Evolutionary conservation across 176 grass and related monocot genomes (phyloP), one percentile per base, ranked within the genome.

Genomic region (Musa schizocarpa): DNA sequence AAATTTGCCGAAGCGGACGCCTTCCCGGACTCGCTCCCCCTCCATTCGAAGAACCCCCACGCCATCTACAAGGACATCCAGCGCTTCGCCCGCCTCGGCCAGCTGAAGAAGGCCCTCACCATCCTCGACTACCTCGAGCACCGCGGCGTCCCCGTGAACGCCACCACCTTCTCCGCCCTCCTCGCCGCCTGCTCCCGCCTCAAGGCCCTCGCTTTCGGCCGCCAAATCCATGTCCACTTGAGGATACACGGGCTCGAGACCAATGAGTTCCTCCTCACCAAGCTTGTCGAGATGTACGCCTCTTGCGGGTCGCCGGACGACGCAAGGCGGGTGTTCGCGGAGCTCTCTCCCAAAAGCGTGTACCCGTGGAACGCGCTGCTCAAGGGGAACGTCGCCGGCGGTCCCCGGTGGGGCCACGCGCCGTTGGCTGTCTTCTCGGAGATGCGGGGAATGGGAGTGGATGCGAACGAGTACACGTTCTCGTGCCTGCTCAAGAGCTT

Each of bases 41-140:
- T 80, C 76, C 71, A 93, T 58, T 83, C 83, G 58, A 93, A 90
- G 86, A 97, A 97, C 80, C 86, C 86, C n/a, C 69, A 82, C 57
- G 81, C 76, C 55, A 79, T 97, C 57, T 88, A 83, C 49, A 23
- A 67, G 0, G 90, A 87, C 73, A 81, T 93, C 66, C 71, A 80
- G 13, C 65, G 82, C 34, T 78, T 97, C 19, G 82, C 86, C 1
- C 86, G 84, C 53, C 65, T 50, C 19, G 88, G 85, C 7, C 49
- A 86, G 48, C 29, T 93, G 22, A 69, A 73, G 20, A 87, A 91
- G 50, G 87, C 87, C 23, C 83, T 96, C 29, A 56, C 78, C 9
- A 73, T 93, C 78, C 90, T 93, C 49, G 94, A 97, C 74, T 89
- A 97, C 80, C 74, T 97, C 80, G 87, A 92, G 83, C 88, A 85